Conservation (phyloP, 306 rosid genomes). For the Prunus mongolica region DNA sequence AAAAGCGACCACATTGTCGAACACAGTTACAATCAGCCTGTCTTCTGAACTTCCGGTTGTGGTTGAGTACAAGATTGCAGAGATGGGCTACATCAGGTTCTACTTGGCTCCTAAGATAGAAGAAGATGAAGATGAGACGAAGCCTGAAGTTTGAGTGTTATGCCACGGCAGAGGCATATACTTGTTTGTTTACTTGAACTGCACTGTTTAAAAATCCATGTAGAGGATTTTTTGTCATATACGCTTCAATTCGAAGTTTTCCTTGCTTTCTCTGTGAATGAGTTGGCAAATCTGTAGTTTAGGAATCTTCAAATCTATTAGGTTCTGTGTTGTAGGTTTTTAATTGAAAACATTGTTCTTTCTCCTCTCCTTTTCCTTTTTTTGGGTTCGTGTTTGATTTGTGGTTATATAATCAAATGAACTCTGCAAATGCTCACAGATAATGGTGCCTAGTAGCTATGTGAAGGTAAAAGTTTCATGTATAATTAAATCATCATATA, state of each 20-base stretch:
- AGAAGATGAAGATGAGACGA: conserved; percentile 66
- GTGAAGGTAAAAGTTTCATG: neutral
- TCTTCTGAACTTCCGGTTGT: conserved; percentile 63
- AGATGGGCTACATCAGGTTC: conserved; percentile 71
- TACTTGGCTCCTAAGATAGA: conserved; percentile 96
- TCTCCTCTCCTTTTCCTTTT: neutral
- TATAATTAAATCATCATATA: neutral
- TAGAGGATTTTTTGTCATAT: neutral
- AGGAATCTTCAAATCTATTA: neutral
- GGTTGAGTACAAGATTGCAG: conserved; percentile 64
- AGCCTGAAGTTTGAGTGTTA: conserved; percentile 23
- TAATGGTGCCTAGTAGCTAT: neutral
- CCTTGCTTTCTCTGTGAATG: neutral
- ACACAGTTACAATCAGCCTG: conserved; percentile 58
- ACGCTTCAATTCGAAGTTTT: neutral
- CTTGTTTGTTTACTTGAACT: neutral
- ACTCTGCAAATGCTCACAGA: neutral
- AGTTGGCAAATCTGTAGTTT: conserved; percentile 6
- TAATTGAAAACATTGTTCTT: conserved; percentile 5
- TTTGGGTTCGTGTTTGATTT: neutral
- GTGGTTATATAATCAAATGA: neutral
- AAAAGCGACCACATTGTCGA: conserved; percentile 81
- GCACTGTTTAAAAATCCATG: neutral
- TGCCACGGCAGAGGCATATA: neutral
- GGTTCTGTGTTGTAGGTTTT: conserved; percentile 9